phyloP scores from a whole-genome alignment of 768 basidiomycete species.

The Boletales sp. region DNA sequence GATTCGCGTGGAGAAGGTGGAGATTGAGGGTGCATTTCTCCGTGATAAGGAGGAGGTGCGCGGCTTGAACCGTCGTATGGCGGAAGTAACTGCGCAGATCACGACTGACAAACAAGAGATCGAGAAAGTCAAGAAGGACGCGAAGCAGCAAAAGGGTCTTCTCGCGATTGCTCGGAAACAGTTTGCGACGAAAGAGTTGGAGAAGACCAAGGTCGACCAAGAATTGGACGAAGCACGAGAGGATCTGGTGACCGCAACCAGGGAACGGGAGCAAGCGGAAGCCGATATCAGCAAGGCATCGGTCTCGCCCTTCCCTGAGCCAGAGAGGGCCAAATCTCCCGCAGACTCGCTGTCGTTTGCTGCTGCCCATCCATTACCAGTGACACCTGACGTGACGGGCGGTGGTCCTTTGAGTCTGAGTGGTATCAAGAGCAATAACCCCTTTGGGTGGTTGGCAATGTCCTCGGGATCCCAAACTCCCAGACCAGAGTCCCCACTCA shows the following conservation, averaged over 20 bases:
- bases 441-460: constrained; percentile 74
- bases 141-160: constrained; percentile 93
- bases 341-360: constrained; percentile 54
- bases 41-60: constrained; percentile 94
- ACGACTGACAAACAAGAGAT: constrained; percentile 66
- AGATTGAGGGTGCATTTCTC: constrained; percentile 81
- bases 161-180: constrained; percentile 95
- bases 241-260: constrained; percentile 48
- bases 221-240: constrained; percentile 66
- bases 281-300: constrained; percentile 39
- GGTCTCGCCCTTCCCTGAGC: constrained; percentile 11
- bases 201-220: constrained; percentile 63
- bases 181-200: constrained; percentile 76
- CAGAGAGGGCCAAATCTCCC: constrained; percentile 37
- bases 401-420: constrained; percentile 39
- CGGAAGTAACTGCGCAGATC: constrained; percentile 72
- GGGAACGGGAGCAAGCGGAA: constrained; percentile 57
- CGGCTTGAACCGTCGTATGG: constrained; percentile 80
- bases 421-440: constrained; percentile 78
- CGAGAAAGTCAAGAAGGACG: constrained; percentile 90
- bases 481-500: constrained; percentile 60
- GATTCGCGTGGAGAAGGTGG: constrained; percentile 83
- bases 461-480: constrained; percentile 36
- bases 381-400: constrained; percentile 59
- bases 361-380: constrained; percentile 68